phyloP scores from a whole-genome alignment of 495 filamentous ascomycete species.

The Trichoderma asperelloides region DNA sequence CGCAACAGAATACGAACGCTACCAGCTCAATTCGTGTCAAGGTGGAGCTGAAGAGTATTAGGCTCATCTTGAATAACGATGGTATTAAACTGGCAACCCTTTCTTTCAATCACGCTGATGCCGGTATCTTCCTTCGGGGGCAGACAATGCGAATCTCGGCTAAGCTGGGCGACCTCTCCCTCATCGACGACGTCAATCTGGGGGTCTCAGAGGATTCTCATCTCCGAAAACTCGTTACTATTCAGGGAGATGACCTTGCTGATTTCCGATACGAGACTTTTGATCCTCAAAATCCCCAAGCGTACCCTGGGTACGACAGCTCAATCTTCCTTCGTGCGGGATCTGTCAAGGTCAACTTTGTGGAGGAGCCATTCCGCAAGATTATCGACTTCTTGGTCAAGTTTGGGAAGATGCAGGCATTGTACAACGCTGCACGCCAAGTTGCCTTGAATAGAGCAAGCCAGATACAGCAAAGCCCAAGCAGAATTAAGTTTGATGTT shows the following conservation, averaged over 20 bases:
- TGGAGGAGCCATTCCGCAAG: conserved; percentile 95
- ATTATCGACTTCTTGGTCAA: conserved; percentile 97
- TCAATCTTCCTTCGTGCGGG: conserved; percentile 82
- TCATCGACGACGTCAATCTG: conserved; percentile 91
- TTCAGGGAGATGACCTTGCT: conserved; percentile 91
- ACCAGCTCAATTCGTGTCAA: conserved; percentile 58
- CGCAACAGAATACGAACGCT: conserved; percentile 17
- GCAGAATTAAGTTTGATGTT: conserved; percentile 87
- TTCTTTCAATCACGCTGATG: conserved; percentile 82
- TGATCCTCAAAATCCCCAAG: conserved; percentile 54
- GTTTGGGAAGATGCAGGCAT: conserved; percentile 98
- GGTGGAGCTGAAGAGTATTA: conserved; percentile 84
- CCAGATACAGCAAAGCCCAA: conserved; percentile 81
- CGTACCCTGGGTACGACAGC: conserved; percentile 91
- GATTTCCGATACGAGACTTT: conserved; percentile 97
- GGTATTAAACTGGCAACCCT: conserved; percentile 89
- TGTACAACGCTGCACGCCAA: conserved; percentile 93
- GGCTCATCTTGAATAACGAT: conserved; percentile 95
- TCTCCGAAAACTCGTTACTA: conserved; percentile 80
- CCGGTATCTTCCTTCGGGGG: conserved; percentile 80
- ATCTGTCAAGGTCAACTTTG: conserved; percentile 91
- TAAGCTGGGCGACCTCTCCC: conserved; percentile 73
- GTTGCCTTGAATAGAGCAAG: conserved; percentile 92
- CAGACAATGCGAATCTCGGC: conserved; percentile 78
- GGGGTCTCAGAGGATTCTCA: conserved; percentile 73